These are phyloP conservation scores for Rhizopus arrhizus DNA, from an alignment of 371 early-diverging fungal species.

Conservation along the genomic window DNA sequence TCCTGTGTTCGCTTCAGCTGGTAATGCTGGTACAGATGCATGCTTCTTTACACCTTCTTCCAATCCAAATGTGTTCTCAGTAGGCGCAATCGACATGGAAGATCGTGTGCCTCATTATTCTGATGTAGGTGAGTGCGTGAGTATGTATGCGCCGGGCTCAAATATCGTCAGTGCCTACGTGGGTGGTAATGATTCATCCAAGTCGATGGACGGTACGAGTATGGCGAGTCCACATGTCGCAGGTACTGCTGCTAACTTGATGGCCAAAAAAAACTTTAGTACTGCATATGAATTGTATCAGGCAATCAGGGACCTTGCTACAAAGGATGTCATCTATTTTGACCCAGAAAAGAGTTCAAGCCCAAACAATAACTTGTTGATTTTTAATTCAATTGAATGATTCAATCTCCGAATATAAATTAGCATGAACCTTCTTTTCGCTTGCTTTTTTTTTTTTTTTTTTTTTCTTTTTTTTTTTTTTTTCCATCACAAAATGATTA, in stretches of 20 bases:
- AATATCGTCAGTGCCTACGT: constrained; percentile 57
- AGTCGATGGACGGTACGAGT: constrained; percentile 67
- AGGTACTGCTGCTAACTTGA: constrained; percentile 67
- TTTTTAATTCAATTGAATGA: constrained; percentile 2
- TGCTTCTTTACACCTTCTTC: constrained; percentile 73
- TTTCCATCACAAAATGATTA: constrained; percentile 27
- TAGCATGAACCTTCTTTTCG: background rate
- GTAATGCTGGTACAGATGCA: constrained; percentile 67
- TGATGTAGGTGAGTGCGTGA: constrained; percentile 59
- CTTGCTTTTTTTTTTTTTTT: background rate
- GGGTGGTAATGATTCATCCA: constrained; percentile 24
- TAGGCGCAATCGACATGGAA: constrained; percentile 59
- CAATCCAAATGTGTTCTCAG: constrained; percentile 63
- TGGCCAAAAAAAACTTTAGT: constrained; percentile 24
- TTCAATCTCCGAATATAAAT: background rate
- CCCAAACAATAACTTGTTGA: constrained; percentile 12
- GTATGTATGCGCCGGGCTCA: constrained; percentile 58
- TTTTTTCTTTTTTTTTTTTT: constrained; percentile 5
- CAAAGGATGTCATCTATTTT: constrained; percentile 23
- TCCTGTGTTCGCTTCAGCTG: constrained; percentile 70
- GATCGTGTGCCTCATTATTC: constrained; percentile 56
- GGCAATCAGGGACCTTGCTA: constrained; percentile 15
- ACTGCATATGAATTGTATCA: constrained; percentile 27
- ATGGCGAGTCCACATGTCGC: constrained; percentile 86
- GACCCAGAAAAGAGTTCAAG: constrained; percentile 11